Evolutionary conservation across 371 early-diverging fungal genomes (phyloP), one percentile per base, ranked within the genome.

Genomic region (Mortierella sp.): DNA sequence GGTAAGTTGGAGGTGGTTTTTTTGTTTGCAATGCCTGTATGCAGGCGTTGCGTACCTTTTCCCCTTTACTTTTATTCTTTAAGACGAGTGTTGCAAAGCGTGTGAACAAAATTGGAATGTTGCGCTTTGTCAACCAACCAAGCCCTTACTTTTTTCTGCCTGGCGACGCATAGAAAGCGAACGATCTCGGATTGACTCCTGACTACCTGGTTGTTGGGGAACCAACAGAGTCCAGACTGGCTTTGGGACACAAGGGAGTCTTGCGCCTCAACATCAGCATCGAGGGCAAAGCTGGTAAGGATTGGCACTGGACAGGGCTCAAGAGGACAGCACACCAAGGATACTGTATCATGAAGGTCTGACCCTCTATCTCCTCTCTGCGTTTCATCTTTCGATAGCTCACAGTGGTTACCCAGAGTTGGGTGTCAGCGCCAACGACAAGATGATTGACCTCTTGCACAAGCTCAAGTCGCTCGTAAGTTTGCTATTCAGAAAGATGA

Each of bases 191-290:
- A 70, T 76, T 90, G 40, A 72, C 77, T 4, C 81, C 88, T 11
- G 87, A 80, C 46, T 89, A 83, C 51, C 69, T 89, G 40, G 74
- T 89, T 74, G 90, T 89, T 19, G 90, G 88, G n/a, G 90, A 90
- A 64, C 90, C 90, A 24, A 90, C 90, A 24, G 90, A 90, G 76
- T 79, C 81, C 10, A 73, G 80, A 11, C 74, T 88, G 64, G 90
- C 90, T n/a, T 50, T 82, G 50, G 90, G 90, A 31, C 90, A 90
- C 78, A 90, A 90, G 80, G 90, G 90, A n/a, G 79, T 88, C 71
- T 64, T 88, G 79, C 85, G 87, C 51, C 72, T 87, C 37, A 82
- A 81, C 75, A 82, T 90, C 44, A 74, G 69, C 69, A 78, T 82
- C 31, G 81, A 87, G 54, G 87, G 88, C 51, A 79, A 81, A 77